Evolutionary conservation across 371 early-diverging fungal species (phyloP).

Genomic region (Batrachochytrium dendrobatidis): DNA sequence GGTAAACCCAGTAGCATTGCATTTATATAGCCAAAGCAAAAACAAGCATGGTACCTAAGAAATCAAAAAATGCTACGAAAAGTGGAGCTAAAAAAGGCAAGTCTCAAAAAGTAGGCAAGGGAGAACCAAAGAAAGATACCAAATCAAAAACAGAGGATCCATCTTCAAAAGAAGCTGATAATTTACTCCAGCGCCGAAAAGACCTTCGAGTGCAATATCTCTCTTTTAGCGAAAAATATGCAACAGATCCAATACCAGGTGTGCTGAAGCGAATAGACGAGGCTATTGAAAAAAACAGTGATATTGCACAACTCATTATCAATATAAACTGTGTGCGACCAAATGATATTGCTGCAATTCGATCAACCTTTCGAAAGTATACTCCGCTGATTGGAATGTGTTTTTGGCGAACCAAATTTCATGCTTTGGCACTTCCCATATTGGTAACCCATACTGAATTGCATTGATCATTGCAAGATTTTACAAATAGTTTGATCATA

Average conservation of each 20-base stretch:
- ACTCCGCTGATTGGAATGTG: not conserved
- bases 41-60: constrained; percentile 8
- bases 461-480: no score
- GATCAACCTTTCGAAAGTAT: constrained; percentile 1
- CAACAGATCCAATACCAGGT: constrained; percentile 21
- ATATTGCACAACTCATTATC: constrained; percentile 6
- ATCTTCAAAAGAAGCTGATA: not conserved
- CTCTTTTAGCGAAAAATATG: constrained; percentile 19
- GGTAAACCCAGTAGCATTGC: no score
- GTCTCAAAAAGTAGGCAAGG: not conserved
- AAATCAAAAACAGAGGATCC: constrained; percentile 14
- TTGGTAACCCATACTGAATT: not conserved
- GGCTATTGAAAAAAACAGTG: constrained; percentile 15
- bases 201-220: constrained; percentile 6
- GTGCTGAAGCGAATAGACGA: constrained; percentile 24
- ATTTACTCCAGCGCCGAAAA: not conserved
- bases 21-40: no score
- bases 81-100: no score
- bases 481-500: no score
- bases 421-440: not conserved
- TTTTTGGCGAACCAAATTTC: not conserved
- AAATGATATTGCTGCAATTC: not conserved
- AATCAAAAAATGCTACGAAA: constrained; percentile 6
- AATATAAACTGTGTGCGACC: not conserved
- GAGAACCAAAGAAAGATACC: constrained; percentile 13